These are phyloP conservation scores for Hypericum perforatum DNA, from an alignment of 345 rosid genomes.

Conservation along the genomic window DNA sequence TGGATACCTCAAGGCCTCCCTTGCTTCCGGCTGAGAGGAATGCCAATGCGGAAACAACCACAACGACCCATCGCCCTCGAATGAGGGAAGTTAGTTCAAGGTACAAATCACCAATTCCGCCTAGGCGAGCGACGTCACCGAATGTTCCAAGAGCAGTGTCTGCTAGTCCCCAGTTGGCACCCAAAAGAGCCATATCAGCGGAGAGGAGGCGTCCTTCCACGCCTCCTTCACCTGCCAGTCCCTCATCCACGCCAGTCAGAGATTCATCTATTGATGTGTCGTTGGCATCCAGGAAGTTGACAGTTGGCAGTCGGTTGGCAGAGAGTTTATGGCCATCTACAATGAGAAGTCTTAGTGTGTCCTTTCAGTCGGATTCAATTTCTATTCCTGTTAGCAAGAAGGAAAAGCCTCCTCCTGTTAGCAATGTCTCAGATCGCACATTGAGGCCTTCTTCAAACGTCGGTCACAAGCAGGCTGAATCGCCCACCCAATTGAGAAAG, in stretches of 20 bases:
- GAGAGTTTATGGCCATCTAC: slow-evolving; percentile 99
- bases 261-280: slow-evolving; percentile 49
- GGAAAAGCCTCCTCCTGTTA: slow-evolving; percentile 46
- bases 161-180: slow-evolving; percentile 37
- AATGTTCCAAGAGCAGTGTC: slow-evolving; percentile 42
- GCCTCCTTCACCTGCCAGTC: slow-evolving; percentile 53
- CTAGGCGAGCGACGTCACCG: slow-evolving; percentile 70
- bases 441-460: slow-evolving; percentile 80
- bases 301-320: slow-evolving; percentile 47
- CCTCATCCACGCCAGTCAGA: slow-evolving; percentile 53
- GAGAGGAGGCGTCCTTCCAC: slow-evolving; percentile 86
- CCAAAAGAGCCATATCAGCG: slow-evolving; percentile 72
- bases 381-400: slow-evolving; percentile 77
- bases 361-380: slow-evolving; percentile 83
- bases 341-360: slow-evolving; percentile 91
- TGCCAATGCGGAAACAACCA: slow-evolving; percentile 27
- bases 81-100: slow-evolving; percentile 66
- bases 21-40: slow-evolving; percentile 65
- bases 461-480: slow-evolving; percentile 53
- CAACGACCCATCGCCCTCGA: slow-evolving; percentile 42
- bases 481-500: slow-evolving; percentile 45
- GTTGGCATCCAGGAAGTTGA: slow-evolving; percentile 50
- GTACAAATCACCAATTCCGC: slow-evolving; percentile 68
- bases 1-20: slow-evolving; percentile 48
- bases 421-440: slow-evolving; percentile 54